Conservation (phyloP, 768 basidiomycete genomes). For the Tricholoma matsutake region DNA sequence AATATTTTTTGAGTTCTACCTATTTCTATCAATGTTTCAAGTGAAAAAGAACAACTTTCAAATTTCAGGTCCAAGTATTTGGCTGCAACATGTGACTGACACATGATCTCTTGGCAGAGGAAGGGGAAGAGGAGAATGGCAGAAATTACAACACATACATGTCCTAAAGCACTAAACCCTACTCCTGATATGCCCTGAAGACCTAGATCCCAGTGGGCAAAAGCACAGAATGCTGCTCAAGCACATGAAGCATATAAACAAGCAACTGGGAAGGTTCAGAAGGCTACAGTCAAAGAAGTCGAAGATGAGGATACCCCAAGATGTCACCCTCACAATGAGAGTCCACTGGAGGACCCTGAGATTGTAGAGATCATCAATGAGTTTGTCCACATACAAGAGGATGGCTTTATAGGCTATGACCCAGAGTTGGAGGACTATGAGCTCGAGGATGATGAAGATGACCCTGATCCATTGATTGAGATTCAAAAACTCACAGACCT, state of each 20-base stretch:
- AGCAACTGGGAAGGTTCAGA: not conserved
- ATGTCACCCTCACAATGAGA: not conserved
- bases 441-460: no score
- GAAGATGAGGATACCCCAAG: not conserved
- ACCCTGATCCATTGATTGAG: no score
- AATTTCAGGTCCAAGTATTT: not conserved
- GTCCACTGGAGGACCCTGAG: no score
- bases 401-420: no score
- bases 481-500: no score
- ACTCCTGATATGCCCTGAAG: not conserved
- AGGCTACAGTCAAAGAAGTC: not conserved
- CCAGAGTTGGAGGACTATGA: no score
- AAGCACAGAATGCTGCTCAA: not conserved
- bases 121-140: not conserved
- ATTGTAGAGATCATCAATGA: no score
- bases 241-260: not conserved
- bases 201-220: not conserved
- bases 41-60: not conserved
- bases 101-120: not conserved
- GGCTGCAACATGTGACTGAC: not conserved
- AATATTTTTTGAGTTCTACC: not conserved
- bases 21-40: not conserved
- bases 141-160: not conserved
- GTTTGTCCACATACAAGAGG: no score
- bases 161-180: conserved; percentile 6